Evolutionary conservation across 2,329 filamentous ascomycete genomes (phyloP).

Genomic region (Aspergillus sergii): DNA sequence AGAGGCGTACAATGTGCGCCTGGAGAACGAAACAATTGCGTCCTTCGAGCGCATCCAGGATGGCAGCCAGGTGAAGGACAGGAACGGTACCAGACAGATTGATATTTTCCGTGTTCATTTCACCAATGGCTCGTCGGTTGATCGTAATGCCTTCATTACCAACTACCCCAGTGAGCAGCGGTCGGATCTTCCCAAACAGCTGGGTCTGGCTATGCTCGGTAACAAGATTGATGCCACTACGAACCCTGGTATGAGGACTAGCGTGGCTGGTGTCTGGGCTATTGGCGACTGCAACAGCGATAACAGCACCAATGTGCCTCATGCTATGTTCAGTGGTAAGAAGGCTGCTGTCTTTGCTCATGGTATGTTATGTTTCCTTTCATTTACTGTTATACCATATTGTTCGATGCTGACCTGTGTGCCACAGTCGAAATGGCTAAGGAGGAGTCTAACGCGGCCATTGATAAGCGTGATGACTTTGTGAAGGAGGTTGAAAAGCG

Average conservation of each 20-base stretch:
- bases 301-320: slow-evolving; percentile 62
- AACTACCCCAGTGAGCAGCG: slow-evolving; percentile 53
- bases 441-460: slow-evolving; percentile 32
- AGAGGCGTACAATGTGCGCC: slow-evolving; percentile 51
- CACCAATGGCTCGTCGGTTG: slow-evolving; percentile 45
- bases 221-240: slow-evolving; percentile 50
- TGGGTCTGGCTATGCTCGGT: slow-evolving; percentile 52
- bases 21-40: slow-evolving; percentile 60
- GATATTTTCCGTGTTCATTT: slow-evolving; percentile 62
- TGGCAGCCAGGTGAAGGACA: slow-evolving; percentile 31
- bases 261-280: slow-evolving; percentile 58
- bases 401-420: background rate
- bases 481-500: slow-evolving; percentile 30
- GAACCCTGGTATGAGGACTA: slow-evolving; percentile 53
- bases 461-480: slow-evolving; percentile 33
- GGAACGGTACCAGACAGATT: slow-evolving; percentile 42
- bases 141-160: slow-evolving; percentile 57
- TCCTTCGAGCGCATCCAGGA: slow-evolving; percentile 51
- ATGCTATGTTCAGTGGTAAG: slow-evolving; percentile 64
- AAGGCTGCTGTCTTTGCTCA: slow-evolving; percentile 60
- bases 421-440: slow-evolving; percentile 35
- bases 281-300: slow-evolving; percentile 64
- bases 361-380: slow-evolving; percentile 44
- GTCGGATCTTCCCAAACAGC: slow-evolving; percentile 50
- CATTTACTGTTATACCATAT: background rate